phyloP scores from a whole-genome alignment of 1,284 basidiomycete species.

The Cryptococcus maquisensis region DNA sequence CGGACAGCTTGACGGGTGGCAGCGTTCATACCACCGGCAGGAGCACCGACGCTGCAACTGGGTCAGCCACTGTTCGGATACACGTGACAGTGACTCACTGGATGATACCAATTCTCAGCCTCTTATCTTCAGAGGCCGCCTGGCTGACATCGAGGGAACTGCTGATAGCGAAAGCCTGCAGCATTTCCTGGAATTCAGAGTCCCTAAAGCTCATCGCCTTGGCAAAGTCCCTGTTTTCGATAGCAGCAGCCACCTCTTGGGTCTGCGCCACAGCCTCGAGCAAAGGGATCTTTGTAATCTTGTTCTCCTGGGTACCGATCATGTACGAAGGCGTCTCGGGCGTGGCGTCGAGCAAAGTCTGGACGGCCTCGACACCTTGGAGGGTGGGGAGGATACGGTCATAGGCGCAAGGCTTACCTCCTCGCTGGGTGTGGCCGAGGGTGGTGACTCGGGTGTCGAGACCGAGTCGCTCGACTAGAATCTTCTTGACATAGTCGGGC shows the following conservation, averaged over 20 bases:
- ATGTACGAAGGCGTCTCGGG: slow-evolving; percentile 93
- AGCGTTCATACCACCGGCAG: slow-evolving; percentile 98
- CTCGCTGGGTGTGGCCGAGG: slow-evolving; percentile 93
- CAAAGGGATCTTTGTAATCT: slow-evolving; percentile 84
- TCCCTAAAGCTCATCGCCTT: slow-evolving; percentile 85
- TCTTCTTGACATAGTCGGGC: slow-evolving; percentile 82
- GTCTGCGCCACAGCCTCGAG: slow-evolving; percentile 88
- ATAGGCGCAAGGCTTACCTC: slow-evolving; percentile 84
- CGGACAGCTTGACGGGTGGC: slow-evolving; percentile 91
- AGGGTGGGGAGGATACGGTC: slow-evolving; percentile 94
- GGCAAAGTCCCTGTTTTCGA: slow-evolving; percentile 76
- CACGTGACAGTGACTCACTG: slow-evolving; percentile 60
- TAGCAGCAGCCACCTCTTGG: slow-evolving; percentile 75
- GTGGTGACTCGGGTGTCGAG: slow-evolving; percentile 98
- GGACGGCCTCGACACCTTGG: slow-evolving; percentile 90
- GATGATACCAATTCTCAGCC: slow-evolving; percentile 83
- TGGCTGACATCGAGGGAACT: slow-evolving; percentile 62
- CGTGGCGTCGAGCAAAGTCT: slow-evolving; percentile 81
- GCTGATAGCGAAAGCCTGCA: slow-evolving; percentile 76
- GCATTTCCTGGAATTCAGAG: slow-evolving; percentile 81
- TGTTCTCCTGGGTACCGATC: slow-evolving; percentile 94
- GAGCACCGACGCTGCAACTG: slow-evolving; percentile 74
- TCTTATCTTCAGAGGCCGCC: slow-evolving; percentile 62
- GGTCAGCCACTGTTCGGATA: not conserved
- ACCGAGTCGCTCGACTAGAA: slow-evolving; percentile 78